phyloP scores from a whole-genome alignment of 2,329 filamentous ascomycete genomes.

The Fusarium liriodendri region DNA sequence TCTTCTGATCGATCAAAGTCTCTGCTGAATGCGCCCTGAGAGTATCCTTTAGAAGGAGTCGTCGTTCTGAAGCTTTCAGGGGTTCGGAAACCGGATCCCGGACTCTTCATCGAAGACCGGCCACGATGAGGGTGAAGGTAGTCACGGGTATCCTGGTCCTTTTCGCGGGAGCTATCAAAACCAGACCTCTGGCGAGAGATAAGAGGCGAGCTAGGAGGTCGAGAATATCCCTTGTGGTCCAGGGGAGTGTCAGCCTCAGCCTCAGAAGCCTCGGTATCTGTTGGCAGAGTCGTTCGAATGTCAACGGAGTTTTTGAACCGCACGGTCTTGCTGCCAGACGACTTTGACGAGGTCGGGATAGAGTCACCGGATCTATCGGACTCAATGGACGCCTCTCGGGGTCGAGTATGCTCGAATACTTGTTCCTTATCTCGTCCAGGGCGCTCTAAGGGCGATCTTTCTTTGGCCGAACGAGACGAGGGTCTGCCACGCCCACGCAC shows the following conservation, averaged over 20 bases:
- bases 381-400: constrained; percentile 20
- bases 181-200: constrained; percentile 14
- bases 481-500: not conserved
- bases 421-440: constrained; percentile 1
- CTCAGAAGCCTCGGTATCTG: constrained; percentile 25
- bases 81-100: constrained; percentile 1
- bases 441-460: constrained; percentile 13
- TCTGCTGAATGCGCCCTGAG: constrained; percentile 40
- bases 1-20: constrained; percentile 20
- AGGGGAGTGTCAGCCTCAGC: constrained; percentile 18
- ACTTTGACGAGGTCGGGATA: constrained; percentile 35
- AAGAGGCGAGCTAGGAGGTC: constrained; percentile 26
- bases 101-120: constrained; percentile 1
- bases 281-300: constrained; percentile 23
- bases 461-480: constrained; percentile 5
- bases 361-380: constrained; percentile 36
- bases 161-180: not conserved
- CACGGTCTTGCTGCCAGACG: constrained; percentile 41
- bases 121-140: constrained; percentile 21
- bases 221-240: not conserved
- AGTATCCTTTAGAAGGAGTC: constrained; percentile 30
- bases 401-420: not conserved
- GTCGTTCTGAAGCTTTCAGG: constrained; percentile 18
- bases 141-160: not conserved
- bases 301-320: constrained; percentile 41